Evolutionary conservation across 441 rosid genomes (phyloP).

Genomic region (Syzygium syzygioides): DNA sequence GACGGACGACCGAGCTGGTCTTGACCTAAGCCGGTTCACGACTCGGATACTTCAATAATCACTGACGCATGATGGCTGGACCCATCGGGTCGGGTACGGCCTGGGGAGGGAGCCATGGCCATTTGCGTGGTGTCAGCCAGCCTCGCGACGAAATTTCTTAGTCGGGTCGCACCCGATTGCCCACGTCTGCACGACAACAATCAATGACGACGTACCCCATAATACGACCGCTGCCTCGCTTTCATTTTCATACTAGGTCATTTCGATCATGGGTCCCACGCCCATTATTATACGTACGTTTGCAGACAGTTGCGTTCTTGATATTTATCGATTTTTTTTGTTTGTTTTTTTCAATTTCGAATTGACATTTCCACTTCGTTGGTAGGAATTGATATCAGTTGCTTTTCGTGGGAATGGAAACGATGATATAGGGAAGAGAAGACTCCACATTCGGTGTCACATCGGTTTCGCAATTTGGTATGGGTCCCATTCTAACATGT

Average conservation of each 20-base stretch:
- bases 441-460: too few species aligned
- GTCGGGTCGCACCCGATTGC: background rate
- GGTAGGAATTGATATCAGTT: background rate
- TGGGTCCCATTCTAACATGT: background rate
- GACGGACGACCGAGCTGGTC: background rate
- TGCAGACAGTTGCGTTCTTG: background rate
- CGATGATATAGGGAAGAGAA: background rate
- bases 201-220: background rate
- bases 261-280: background rate
- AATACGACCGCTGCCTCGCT: background rate
- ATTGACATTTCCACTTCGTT: background rate
- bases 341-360: background rate
- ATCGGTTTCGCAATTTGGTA: background rate
- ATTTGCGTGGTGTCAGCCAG: background rate
- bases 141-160: background rate
- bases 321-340: background rate
- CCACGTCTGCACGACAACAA: background rate
- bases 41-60: background rate
- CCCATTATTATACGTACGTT: background rate
- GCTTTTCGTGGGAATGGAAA: background rate
- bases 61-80: background rate
- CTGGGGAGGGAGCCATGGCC: background rate
- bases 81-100: background rate
- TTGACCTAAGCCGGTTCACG: background rate
- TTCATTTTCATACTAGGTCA: background rate